These are phyloP conservation scores for Tulasnella sp. DNA, from an alignment of 768 basidiomycete genomes.

Conservation along the genomic window DNA sequence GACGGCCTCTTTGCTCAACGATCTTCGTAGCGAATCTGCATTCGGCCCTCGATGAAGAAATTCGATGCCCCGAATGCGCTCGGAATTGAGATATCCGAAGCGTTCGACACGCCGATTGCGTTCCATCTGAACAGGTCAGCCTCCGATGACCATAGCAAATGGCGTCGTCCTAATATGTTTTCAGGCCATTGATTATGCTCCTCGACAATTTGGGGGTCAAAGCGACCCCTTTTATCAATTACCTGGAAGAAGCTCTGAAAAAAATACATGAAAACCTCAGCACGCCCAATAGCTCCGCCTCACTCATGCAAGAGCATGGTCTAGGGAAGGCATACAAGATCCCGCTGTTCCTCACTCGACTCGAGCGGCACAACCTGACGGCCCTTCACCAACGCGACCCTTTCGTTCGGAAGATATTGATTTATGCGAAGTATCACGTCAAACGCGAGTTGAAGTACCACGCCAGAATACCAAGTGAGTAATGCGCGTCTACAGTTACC, in stretches of 20 bases:
- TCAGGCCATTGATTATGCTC: conserved; percentile 63
- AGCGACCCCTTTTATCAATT: conserved; percentile 41
- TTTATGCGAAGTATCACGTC: conserved; percentile 49
- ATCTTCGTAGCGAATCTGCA: conserved; percentile 47
- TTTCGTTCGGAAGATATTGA: conserved; percentile 46
- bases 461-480: conserved; percentile 46
- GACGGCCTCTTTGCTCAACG: no score
- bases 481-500: background rate
- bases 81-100: conserved; percentile 56
- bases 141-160: background rate
- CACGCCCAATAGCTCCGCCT: conserved; percentile 37
- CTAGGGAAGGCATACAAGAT: conserved; percentile 40
- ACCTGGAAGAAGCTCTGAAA: conserved; percentile 50
- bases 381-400: conserved; percentile 28
- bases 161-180: background rate
- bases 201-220: conserved; percentile 63
- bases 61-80: conserved; percentile 41
- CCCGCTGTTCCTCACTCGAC: conserved; percentile 36
- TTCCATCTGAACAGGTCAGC: conserved; percentile 63
- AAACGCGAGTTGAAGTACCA: conserved; percentile 62
- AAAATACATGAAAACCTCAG: conserved; percentile 48
- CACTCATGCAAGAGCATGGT: conserved; percentile 38
- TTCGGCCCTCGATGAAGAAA: conserved; percentile 65
- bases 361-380: conserved; percentile 36
- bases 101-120: conserved; percentile 45